phyloP scores from a whole-genome alignment of 148 eudicot species.

The Cornus controversa region DNA sequence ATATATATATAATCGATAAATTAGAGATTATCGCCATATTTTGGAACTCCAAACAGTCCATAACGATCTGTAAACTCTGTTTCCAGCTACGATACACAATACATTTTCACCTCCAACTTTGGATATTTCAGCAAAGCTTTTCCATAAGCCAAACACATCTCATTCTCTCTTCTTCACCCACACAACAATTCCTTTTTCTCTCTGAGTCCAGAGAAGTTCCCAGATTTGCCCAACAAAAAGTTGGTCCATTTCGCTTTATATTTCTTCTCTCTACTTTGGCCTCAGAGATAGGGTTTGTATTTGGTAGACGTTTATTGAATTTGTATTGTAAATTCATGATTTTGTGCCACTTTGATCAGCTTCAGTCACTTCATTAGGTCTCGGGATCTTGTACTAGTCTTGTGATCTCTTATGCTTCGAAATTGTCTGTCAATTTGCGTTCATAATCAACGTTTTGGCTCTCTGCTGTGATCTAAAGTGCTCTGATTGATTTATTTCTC shows the following conservation, averaged over 20 bases:
- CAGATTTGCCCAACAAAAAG: neutral
- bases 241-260: neutral
- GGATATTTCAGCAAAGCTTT: neutral
- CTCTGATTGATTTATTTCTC: slow-evolving; percentile 3
- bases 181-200: slow-evolving; percentile 3
- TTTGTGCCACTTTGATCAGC: neutral
- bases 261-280: neutral
- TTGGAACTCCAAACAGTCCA: neutral
- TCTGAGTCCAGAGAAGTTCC: neutral
- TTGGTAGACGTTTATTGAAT: neutral
- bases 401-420: slow-evolving; percentile 12
- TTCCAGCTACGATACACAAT: slow-evolving; percentile 11
- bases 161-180: neutral
- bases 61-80: neutral
- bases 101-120: neutral
- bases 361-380: neutral
- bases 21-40: slow-evolving; percentile 7
- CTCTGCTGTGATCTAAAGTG: slow-evolving; percentile 2
- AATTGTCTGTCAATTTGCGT: neutral
- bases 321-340: neutral
- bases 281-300: slow-evolving; percentile 2
- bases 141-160: neutral
- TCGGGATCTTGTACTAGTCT: neutral
- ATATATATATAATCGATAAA: neutral
- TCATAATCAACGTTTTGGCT: slow-evolving; percentile 1